Evolutionary conservation across 805 yeast genomes (phyloP).

Genomic region (Suhomyces vadensis): DNA sequence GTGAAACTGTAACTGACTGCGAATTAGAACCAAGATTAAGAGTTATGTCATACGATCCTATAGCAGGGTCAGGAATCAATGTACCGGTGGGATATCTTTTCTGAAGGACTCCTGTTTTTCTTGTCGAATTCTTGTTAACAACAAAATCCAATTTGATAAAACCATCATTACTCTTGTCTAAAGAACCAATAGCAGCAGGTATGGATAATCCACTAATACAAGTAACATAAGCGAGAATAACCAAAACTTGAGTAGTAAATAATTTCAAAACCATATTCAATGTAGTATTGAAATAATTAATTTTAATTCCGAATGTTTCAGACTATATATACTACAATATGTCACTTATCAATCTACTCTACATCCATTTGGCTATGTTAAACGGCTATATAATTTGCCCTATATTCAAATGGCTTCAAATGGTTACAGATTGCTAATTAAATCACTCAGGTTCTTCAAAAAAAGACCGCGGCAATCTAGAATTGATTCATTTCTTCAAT

Average conservation of each 20-base stretch:
- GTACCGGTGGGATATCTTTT: neutral
- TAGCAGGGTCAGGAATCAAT: too few species aligned
- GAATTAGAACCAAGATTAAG: constrained; percentile 11
- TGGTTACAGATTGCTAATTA: too few species aligned
- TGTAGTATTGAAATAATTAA: too few species aligned
- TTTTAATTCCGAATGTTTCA: too few species aligned
- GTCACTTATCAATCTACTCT: too few species aligned
- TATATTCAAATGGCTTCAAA: too few species aligned
- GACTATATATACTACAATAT: too few species aligned
- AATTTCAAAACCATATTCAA: neutral
- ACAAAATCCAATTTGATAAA: neutral
- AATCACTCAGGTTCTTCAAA: too few species aligned
- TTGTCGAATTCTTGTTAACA: neutral
- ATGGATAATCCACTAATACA: neutral
- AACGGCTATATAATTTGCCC: too few species aligned
- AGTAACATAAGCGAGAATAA: neutral
- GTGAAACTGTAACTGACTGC: constrained; percentile 10
- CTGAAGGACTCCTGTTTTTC: neutral
- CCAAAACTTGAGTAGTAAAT: neutral
- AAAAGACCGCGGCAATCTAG: too few species aligned
- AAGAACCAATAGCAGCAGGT: neutral
- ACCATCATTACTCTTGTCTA: neutral
- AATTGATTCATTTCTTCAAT: too few species aligned
- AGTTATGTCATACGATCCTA: constrained; percentile 9
- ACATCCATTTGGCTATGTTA: too few species aligned